Percentiles rank a stretch among this genome's conserved stretches.
Conservation (phyloP, 73 alveolate genomes). For the Tetrahymena thermophila region DNA sequence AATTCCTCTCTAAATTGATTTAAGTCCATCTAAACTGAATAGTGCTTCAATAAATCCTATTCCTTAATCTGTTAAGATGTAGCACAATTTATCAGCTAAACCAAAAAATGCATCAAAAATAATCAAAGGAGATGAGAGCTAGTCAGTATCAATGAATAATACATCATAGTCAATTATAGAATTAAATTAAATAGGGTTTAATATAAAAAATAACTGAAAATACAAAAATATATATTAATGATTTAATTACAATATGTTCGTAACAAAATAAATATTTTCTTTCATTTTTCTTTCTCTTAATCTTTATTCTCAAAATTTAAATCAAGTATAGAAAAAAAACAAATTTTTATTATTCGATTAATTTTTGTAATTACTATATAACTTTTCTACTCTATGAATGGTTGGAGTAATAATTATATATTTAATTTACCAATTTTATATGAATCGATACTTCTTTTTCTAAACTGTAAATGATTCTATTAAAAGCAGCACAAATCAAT, state of each 20-base stretch:
- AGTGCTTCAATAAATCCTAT: not conserved
- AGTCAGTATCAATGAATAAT: not conserved
- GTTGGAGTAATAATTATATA: too few relatives aligned
- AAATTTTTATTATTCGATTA: too few relatives aligned
- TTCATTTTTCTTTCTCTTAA: not conserved
- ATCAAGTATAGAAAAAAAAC: too few relatives aligned
- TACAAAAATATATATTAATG: not conserved
- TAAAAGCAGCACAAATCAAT: too few relatives aligned
- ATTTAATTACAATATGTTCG: too few relatives aligned
- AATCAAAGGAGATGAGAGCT: not conserved
- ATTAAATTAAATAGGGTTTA: not conserved
- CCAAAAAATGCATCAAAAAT: not conserved
- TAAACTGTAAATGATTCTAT: too few relatives aligned
- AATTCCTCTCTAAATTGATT: not conserved
- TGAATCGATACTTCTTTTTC: too few relatives aligned
- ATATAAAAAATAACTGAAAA: not conserved
- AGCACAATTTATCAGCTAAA: not conserved
- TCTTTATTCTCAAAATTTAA: not conserved
- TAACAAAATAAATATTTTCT: too few relatives aligned
- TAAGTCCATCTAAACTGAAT: not conserved
- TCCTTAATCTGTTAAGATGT: not conserved
- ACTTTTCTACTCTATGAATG: not conserved
- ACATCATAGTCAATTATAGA: not conserved
- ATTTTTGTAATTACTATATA: not conserved
- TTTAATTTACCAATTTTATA: too few relatives aligned